phyloP scores from a whole-genome alignment of 768 basidiomycete species.

The Rhizopogon roseolus region DNA sequence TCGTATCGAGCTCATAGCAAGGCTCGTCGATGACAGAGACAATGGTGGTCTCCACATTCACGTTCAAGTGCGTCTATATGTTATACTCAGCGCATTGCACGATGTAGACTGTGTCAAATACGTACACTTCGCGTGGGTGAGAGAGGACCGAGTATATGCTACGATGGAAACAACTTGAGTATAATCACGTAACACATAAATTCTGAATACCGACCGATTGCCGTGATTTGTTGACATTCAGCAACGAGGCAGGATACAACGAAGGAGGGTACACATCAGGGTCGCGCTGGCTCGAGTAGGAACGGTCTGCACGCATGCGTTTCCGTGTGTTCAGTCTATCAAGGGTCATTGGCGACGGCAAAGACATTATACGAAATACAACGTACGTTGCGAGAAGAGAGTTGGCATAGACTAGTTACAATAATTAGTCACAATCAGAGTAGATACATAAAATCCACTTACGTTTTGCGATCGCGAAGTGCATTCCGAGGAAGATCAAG shows the following conservation, averaged over 20 bases:
- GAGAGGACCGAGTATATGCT: conserved; percentile 16
- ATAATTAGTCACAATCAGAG: background rate
- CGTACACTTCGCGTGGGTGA: conserved; percentile 19
- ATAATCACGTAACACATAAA: background rate
- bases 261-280: conserved; percentile 19
- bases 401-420: conserved; percentile 24
- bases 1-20: conserved; percentile 11
- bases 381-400: conserved; percentile 29
- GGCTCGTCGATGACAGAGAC: conserved; percentile 25
- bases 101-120: background rate
- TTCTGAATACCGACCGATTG: background rate
- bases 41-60: conserved; percentile 29
- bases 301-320: conserved; percentile 20
- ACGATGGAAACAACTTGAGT: conserved; percentile 6
- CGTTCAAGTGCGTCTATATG: conserved; percentile 18
- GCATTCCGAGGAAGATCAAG: conserved; percentile 30
- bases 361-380: background rate
- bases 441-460: background rate
- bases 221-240: background rate
- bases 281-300: conserved; percentile 23
- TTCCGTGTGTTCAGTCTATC: conserved; percentile 27
- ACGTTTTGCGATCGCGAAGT: conserved; percentile 30
- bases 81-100: background rate
- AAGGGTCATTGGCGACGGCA: background rate
- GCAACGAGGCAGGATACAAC: conserved; percentile 4